Evolutionary conservation across 805 yeast genomes (phyloP), one percentile per base, ranked within the genome.

Genomic region (Cyberlindnera xishuangbannaensis): DNA sequence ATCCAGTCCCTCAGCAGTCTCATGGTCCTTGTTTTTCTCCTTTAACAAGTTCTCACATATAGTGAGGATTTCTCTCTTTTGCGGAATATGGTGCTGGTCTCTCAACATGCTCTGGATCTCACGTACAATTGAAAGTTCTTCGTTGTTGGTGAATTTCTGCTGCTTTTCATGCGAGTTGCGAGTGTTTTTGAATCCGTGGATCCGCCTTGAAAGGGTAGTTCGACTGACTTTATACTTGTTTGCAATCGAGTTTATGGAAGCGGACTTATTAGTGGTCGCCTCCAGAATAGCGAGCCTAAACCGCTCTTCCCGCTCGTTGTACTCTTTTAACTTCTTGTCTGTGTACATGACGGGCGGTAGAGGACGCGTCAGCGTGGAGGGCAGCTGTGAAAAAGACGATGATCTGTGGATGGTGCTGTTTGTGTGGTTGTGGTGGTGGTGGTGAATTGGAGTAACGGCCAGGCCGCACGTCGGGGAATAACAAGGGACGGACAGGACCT

Each of bases 211-310:
- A 7, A 51, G 34, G 3, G 56, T 51, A 0, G 56, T 51, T 23
- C 56, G 38, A 14, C 45, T 38, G 13, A 51, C 52, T 17, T 43
- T 41, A 33, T 43, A 51, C 37, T 50, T 51, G 31, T 46, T 50
- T n/a, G 56, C 56, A 20, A 51, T 48, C 28, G 55, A 50, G 37
- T 50, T 50, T 34, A 51, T 45, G 4, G 56, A 51, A 4, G 53
- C 51, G 2, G 49, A 33, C 28, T 43, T 48, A 37, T 51, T 45
- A 9, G 40, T 36, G 8, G 51, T 44, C 7, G 53, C 53, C 36
- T 51, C 56, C 17, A 43, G 48, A 21, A 51, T 48, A 6, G 56
- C 56, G 7, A 47, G 39, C 25, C 52, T 36, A 38, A 51, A 51
- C 9, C 55, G 37, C 27, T 47, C 53, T 28, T 51, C 56, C 20